A percentile compares a stretch with the other conserved stretches of the same genome.
Conservation (phyloP, 768 basidiomycete genomes). For the Mycena chlorophos region DNA sequence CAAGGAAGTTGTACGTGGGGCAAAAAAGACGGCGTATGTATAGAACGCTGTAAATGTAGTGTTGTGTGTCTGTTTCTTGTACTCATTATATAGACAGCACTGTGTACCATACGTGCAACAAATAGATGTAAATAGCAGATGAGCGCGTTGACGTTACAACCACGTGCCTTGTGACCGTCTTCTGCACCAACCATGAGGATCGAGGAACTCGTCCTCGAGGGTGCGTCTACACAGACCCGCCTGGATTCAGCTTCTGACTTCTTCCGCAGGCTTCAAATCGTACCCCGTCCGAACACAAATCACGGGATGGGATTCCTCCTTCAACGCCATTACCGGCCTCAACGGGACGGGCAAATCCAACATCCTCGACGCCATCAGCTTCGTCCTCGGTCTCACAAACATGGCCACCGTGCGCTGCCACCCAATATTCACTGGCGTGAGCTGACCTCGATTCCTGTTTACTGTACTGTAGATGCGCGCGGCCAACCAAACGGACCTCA, state of each 20-base stretch:
- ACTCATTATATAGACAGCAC: too few species aligned
- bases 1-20: slow-evolving; percentile 60
- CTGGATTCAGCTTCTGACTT: slow-evolving; percentile 1
- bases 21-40: slow-evolving; percentile 51
- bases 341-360: slow-evolving; percentile 98
- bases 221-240: slow-evolving; percentile 34
- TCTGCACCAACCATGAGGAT: slow-evolving; percentile 67
- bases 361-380: slow-evolving; percentile 98
- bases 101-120: not conserved
- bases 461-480: slow-evolving; percentile 73
- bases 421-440: not conserved
- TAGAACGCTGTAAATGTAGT: slow-evolving; percentile 22
- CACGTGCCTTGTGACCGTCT: not conserved
- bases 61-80: not conserved
- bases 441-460: slow-evolving; percentile 11
- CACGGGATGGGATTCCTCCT: slow-evolving; percentile 94
- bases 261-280: slow-evolving; percentile 83
- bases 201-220: slow-evolving; percentile 93
- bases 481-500: slow-evolving; percentile 93
- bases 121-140: not conserved
- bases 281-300: slow-evolving; percentile 96
- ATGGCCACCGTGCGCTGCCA: slow-evolving; percentile 72
- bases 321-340: slow-evolving; percentile 97
- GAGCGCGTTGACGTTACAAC: not conserved
- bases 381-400: slow-evolving; percentile 96